phyloP scores from a whole-genome alignment of 192 early-diverging fungal species.

The Dimargaris cristalligena region DNA sequence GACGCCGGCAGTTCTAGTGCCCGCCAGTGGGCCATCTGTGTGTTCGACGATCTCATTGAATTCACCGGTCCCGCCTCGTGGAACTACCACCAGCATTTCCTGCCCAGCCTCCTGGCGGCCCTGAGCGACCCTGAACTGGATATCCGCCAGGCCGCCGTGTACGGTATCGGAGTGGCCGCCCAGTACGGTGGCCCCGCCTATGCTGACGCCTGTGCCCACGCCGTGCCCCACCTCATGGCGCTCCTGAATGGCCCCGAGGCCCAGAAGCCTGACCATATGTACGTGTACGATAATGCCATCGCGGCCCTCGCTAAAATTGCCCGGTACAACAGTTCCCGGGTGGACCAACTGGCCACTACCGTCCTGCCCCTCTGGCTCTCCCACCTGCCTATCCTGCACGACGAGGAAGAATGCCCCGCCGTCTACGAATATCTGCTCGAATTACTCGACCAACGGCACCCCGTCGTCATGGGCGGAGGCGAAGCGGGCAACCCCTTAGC shows the following conservation, averaged over 20 bases:
- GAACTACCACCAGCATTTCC: constrained; percentile 46
- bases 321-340: constrained; percentile 40
- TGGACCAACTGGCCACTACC: constrained; percentile 28
- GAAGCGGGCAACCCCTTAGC: background rate
- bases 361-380: constrained; percentile 61
- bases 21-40: constrained; percentile 86
- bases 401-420: constrained; percentile 70
- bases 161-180: constrained; percentile 84
- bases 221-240: constrained; percentile 40
- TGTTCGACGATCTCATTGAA: constrained; percentile 86
- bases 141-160: constrained; percentile 86
- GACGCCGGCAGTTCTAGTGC: constrained; percentile 42
- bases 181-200: constrained; percentile 75
- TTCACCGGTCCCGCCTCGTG: constrained; percentile 60
- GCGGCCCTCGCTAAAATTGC: constrained; percentile 84
- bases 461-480: constrained; percentile 10
- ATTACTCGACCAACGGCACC: constrained; percentile 30
- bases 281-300: constrained; percentile 85
- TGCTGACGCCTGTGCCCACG: constrained; percentile 43
- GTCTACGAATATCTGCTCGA: constrained; percentile 64
- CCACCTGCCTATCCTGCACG: constrained; percentile 66
- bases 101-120: constrained; percentile 27
- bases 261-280: constrained; percentile 52
- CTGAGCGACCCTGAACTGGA: constrained; percentile 38
- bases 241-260: constrained; percentile 60